These are phyloP conservation scores for Fusarium begoniae DNA, from an alignment of 2,329 filamentous ascomycete species.

Conservation along the genomic window DNA sequence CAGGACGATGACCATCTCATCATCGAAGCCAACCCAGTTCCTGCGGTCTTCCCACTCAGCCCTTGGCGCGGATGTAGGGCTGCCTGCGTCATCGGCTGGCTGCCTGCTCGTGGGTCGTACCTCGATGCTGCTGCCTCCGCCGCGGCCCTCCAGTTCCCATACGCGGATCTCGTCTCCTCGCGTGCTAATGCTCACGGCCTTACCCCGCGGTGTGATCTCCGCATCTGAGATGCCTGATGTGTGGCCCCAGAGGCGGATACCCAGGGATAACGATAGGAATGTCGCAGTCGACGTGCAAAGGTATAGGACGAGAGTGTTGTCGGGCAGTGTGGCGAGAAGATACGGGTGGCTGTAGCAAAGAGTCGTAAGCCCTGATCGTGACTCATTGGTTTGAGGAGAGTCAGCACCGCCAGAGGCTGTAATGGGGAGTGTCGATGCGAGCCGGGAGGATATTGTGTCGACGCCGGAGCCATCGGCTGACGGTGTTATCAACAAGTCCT, in stretches of 20 bases:
- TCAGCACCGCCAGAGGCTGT: slow-evolving; percentile 30
- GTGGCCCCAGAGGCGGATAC: slow-evolving; percentile 86
- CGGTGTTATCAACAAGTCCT: slow-evolving; percentile 76
- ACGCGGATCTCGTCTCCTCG: slow-evolving; percentile 83
- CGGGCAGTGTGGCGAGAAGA: slow-evolving; percentile 81
- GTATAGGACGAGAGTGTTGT: slow-evolving; percentile 88
- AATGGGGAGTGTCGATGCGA: slow-evolving; percentile 50
- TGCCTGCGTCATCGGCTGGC: slow-evolving; percentile 36
- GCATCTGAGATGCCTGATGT: slow-evolving; percentile 89
- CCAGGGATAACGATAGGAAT: slow-evolving; percentile 73
- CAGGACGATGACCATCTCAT: slow-evolving; percentile 89
- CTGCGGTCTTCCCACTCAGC: slow-evolving; percentile 56
- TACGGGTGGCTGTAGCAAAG: slow-evolving; percentile 84
- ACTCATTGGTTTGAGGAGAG: slow-evolving; percentile 5
- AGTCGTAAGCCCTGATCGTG: slow-evolving; percentile 56
- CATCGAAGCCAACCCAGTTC: slow-evolving; percentile 86
- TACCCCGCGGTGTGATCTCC: slow-evolving; percentile 84
- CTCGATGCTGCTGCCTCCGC: slow-evolving; percentile 62
- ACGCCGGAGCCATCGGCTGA: slow-evolving; percentile 36
- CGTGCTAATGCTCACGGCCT: slow-evolving; percentile 87
- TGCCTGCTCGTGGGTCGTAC: slow-evolving; percentile 53
- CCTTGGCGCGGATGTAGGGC: slow-evolving; percentile 7
- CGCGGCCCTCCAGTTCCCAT: slow-evolving; percentile 86
- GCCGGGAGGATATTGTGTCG: slow-evolving; percentile 48
- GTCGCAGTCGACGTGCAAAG: slow-evolving; percentile 78